Evolutionary conservation across 2,329 filamentous ascomycete species (phyloP).

Genomic region (Colletotrichum aenigma): DNA sequence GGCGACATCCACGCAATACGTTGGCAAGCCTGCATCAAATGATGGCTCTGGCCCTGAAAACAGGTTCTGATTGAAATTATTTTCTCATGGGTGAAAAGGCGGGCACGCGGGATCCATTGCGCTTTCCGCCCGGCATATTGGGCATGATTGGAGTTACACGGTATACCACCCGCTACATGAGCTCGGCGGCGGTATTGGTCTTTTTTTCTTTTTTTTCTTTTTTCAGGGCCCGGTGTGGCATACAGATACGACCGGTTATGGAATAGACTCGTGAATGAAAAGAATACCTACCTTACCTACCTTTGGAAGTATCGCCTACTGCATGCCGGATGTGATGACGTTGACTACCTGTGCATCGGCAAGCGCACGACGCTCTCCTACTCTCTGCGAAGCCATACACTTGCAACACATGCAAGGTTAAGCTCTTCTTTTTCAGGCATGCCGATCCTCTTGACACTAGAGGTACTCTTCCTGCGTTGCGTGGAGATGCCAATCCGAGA

Average conservation of each 20-base stretch:
- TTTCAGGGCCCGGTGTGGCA: background rate
- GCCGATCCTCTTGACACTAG: background rate
- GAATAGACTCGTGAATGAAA: constrained; percentile 2
- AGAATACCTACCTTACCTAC: background rate
- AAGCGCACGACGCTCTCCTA: background rate
- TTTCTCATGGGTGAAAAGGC: background rate
- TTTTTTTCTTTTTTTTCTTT: background rate
- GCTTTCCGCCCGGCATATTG: background rate
- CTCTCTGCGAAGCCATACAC: background rate
- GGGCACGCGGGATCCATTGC: background rate
- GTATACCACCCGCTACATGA: constrained; percentile 13
- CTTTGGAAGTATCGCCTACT: background rate
- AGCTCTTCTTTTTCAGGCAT: background rate
- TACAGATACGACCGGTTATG: constrained; percentile 2
- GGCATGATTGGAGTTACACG: constrained; percentile 18
- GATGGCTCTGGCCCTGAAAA: constrained; percentile 1
- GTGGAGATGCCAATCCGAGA: background rate
- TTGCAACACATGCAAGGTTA: background rate
- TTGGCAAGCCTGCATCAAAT: constrained; percentile 3
- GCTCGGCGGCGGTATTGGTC: background rate
- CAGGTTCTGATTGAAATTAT: background rate
- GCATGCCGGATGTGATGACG: background rate
- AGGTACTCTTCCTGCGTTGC: background rate
- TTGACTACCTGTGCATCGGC: background rate
- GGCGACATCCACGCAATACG: constrained; percentile 7